Evolutionary conservation across 2,329 filamentous ascomycete genomes (phyloP).

Genomic region (Hypoxylon sp.): DNA sequence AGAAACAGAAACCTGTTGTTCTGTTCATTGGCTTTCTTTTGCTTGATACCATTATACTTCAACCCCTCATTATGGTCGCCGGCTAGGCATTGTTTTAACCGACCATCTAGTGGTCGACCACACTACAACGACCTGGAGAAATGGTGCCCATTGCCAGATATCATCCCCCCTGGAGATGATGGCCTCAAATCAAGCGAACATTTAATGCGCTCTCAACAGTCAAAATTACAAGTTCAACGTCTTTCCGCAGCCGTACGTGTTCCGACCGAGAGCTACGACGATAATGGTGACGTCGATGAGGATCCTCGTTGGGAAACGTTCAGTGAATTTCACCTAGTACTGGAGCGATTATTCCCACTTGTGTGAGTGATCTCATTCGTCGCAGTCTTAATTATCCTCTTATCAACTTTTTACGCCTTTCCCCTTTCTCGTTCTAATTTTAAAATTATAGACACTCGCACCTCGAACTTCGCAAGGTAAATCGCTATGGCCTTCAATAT

Average conservation of each 20-base stretch:
- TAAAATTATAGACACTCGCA: slow-evolving; percentile 29
- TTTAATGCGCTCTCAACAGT: slow-evolving; percentile 32
- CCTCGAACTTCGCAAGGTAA: slow-evolving; percentile 38
- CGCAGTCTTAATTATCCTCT: too few species aligned
- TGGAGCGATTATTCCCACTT: slow-evolving; percentile 40
- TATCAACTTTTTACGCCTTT: not conserved
- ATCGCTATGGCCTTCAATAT: slow-evolving; percentile 40
- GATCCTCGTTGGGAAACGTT: slow-evolving; percentile 43
- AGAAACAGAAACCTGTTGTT: slow-evolving; percentile 22
- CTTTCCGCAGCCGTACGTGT: slow-evolving; percentile 40
- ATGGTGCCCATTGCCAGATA: slow-evolving; percentile 44
- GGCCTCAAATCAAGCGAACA: slow-evolving; percentile 39
- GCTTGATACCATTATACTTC: slow-evolving; percentile 23
- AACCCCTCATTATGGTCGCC: slow-evolving; percentile 15
- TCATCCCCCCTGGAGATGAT: slow-evolving; percentile 29
- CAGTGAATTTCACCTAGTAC: slow-evolving; percentile 29
- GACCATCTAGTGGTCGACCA: not conserved
- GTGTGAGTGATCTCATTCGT: slow-evolving; percentile 31
- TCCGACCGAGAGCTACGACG: slow-evolving; percentile 46
- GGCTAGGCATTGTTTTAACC: slow-evolving; percentile 6
- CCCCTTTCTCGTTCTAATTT: slow-evolving; percentile 17
- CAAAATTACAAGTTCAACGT: slow-evolving; percentile 36
- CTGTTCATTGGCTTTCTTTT: slow-evolving; percentile 24
- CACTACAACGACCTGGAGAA: slow-evolving; percentile 17
- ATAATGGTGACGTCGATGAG: slow-evolving; percentile 42